Conservation (phyloP, 768 basidiomycete species). For the Collybia nuda region DNA sequence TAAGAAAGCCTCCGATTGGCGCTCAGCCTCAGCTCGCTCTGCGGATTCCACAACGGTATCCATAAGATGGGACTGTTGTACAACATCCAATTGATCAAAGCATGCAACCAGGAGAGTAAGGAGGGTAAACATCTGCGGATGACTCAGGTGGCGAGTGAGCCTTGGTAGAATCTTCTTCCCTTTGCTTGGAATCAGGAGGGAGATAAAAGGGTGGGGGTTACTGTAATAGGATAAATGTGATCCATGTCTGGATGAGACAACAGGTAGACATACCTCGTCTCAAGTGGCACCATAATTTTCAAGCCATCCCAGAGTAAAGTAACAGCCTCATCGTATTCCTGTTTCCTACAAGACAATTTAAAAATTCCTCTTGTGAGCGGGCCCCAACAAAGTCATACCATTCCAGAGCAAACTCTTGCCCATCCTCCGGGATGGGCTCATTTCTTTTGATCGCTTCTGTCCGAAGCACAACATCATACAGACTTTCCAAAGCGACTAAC, state of each 20-base stretch:
- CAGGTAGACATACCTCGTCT: constrained; percentile 70
- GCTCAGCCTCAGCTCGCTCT: constrained; percentile 70
- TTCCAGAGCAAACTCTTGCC: constrained; percentile 35
- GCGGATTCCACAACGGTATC: constrained; percentile 64
- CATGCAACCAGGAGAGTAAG: constrained; percentile 92
- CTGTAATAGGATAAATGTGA: constrained; percentile 35
- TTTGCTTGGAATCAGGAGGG: constrained; percentile 83
- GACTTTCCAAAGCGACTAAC: constrained; percentile 73
- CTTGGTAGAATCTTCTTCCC: constrained; percentile 93
- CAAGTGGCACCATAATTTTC: constrained; percentile 87
- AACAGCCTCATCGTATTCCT: constrained; percentile 54
- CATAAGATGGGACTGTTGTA: constrained; percentile 70
- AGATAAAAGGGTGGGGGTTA: constrained; percentile 95
- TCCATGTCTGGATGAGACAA: not conserved
- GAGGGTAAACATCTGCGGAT: constrained; percentile 79
- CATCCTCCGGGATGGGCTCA: constrained; percentile 66
- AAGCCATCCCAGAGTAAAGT: constrained; percentile 79
- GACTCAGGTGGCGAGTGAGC: constrained; percentile 78
- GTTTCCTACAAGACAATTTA: constrained; percentile 42
- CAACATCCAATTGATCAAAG: constrained; percentile 92
- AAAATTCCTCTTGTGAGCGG: not conserved
- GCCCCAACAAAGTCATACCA: constrained; percentile 41
- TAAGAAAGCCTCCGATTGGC: constrained; percentile 90
- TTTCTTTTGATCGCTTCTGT: constrained; percentile 85
- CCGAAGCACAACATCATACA: constrained; percentile 83